Percentiles rank a stretch among this genome's conserved stretches.
Conservation (phyloP, 2,329 filamentous ascomycete species). For the Trichophyton rubrum region DNA sequence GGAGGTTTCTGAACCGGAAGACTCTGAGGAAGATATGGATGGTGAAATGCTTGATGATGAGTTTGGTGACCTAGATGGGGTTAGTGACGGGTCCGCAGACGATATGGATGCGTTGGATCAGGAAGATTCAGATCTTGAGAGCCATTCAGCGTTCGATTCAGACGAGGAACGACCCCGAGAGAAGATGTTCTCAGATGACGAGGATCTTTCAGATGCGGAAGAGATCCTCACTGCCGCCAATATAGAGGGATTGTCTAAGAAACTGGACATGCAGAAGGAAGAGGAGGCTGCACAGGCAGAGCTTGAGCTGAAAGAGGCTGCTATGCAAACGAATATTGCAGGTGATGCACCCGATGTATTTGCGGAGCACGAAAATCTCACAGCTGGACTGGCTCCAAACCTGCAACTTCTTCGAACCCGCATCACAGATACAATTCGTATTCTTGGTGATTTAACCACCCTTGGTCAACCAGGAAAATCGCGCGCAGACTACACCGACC, state of each 20-base stretch:
- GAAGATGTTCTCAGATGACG: constrained; percentile 89
- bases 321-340: constrained; percentile 86
- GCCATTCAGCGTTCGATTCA: constrained; percentile 56
- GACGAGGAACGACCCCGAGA: constrained; percentile 50
- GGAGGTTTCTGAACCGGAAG: constrained; percentile 21
- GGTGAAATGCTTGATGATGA: constrained; percentile 35
- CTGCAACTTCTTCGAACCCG: constrained; percentile 75
- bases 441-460: constrained; percentile 77
- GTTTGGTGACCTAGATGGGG: constrained; percentile 33
- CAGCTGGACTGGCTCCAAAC: constrained; percentile 64
- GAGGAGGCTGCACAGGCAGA: constrained; percentile 72
- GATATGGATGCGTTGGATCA: constrained; percentile 43
- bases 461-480: constrained; percentile 68
- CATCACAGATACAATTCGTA: constrained; percentile 85
- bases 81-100: constrained; percentile 30
- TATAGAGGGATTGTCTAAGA: constrained; percentile 79
- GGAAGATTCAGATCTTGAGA: constrained; percentile 37
- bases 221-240: constrained; percentile 90
- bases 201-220: constrained; percentile 75
- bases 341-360: constrained; percentile 56
- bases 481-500: constrained; percentile 73
- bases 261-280: constrained; percentile 64
- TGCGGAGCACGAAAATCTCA: constrained; percentile 44
- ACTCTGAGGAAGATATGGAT: constrained; percentile 27
- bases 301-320: constrained; percentile 71